Evolutionary conservation across 768 basidiomycete genomes (phyloP).

Genomic region (Mycena haematopus): DNA sequence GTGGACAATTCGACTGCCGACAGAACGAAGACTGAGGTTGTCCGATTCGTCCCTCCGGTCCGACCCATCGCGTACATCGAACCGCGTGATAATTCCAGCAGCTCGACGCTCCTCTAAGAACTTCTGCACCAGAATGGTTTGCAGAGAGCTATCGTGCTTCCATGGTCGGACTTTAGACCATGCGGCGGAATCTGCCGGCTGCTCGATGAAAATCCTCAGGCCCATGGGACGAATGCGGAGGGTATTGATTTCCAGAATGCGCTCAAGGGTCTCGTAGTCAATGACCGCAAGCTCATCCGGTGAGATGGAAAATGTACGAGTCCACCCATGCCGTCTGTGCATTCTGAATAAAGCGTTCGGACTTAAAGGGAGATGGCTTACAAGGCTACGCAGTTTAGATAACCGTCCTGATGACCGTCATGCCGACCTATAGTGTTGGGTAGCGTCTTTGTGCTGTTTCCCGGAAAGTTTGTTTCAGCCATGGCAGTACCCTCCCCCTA

Average conservation of each 20-base stretch:
- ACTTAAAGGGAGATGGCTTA: conserved; percentile 8
- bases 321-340: conserved; percentile 35
- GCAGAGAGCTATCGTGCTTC: conserved; percentile 35
- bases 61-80: conserved; percentile 34
- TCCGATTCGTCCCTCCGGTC: conserved; percentile 32
- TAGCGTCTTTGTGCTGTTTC: conserved; percentile 29
- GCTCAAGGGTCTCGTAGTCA: conserved; percentile 34
- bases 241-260: conserved; percentile 34
- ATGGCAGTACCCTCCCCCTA: conserved; percentile 24
- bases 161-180: conserved; percentile 32
- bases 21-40: conserved; percentile 27
- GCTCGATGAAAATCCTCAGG: conserved; percentile 33
- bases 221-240: conserved; percentile 34
- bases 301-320: conserved; percentile 32
- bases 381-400: conserved; percentile 31
- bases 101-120: conserved; percentile 32
- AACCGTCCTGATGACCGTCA: conserved; percentile 31
- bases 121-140: conserved; percentile 33
- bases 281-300: conserved; percentile 31
- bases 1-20: conserved; percentile 33
- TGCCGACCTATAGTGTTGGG: conserved; percentile 30
- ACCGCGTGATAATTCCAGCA: conserved; percentile 30
- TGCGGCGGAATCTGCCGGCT: conserved; percentile 32
- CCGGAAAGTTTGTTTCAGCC: conserved; percentile 30
- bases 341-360: neutral